Percentiles rank a stretch among this genome's conserved stretches.
phyloP scores from a whole-genome alignment of 306 rosid genomes.

The Senna tora region DNA sequence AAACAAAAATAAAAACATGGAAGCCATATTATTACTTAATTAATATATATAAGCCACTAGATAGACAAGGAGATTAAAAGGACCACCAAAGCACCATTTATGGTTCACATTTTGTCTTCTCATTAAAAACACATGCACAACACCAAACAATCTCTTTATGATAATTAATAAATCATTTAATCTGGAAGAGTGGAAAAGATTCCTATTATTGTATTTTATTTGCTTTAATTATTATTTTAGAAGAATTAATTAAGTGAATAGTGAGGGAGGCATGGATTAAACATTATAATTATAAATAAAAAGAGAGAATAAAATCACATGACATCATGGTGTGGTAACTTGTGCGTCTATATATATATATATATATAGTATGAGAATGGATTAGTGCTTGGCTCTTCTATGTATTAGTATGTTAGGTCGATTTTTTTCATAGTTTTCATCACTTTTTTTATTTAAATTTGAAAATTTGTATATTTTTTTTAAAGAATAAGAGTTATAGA shows the following conservation, averaged over 20 bases:
- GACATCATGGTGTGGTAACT: constrained; percentile 4
- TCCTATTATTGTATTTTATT: not conserved
- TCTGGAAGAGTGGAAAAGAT: not conserved
- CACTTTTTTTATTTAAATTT: no score
- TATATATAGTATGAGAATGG: no score
- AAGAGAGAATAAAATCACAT: constrained; percentile 3
- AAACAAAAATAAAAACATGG: not conserved
- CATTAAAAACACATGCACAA: not conserved
- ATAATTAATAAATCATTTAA: not conserved
- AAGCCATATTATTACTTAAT: no score
- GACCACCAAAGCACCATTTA: not conserved
- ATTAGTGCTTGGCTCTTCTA: no score
- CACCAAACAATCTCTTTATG: not conserved
- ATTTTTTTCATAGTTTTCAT: no score
- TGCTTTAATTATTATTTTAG: not conserved
- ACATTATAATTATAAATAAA: no score
- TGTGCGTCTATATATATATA: no score
- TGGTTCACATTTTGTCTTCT: not conserved
- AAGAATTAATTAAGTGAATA: no score
- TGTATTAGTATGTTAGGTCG: no score
- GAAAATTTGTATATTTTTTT: no score
- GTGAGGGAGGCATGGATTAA: not conserved
- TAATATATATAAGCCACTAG: no score
- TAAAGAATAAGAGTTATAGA: no score
- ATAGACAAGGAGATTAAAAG: not conserved